These are phyloP conservation scores for Linum lewisii DNA, from an alignment of 345 rosid genomes.

Conservation along the genomic window DNA sequence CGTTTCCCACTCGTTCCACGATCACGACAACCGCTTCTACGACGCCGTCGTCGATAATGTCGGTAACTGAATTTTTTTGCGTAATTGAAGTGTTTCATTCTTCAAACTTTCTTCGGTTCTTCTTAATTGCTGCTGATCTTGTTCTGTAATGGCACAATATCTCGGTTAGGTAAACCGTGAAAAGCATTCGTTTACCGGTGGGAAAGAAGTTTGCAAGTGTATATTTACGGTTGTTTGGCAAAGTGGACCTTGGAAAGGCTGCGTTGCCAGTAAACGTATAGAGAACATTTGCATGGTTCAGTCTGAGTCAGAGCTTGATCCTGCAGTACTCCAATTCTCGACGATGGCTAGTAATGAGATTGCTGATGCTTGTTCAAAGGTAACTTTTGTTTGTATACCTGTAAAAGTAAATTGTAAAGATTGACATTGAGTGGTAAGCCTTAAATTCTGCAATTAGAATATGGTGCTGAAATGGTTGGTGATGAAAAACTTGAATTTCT, in stretches of 20 bases:
- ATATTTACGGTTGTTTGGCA: constrained; percentile 28
- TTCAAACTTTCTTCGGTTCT: neutral
- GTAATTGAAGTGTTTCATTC: neutral
- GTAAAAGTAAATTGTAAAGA: too few relatives aligned
- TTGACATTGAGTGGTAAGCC: too few relatives aligned
- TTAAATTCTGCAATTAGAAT: too few relatives aligned
- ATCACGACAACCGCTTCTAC: constrained; percentile 25
- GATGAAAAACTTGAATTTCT: neutral
- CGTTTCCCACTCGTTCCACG: constrained; percentile 22
- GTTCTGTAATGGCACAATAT: neutral
- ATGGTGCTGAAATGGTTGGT: neutral
- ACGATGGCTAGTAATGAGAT: constrained; percentile 16
- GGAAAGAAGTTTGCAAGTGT: constrained; percentile 37
- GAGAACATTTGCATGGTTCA: constrained; percentile 31
- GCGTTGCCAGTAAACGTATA: constrained; percentile 16
- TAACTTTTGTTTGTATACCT: neutral
- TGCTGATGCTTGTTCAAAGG: constrained; percentile 3
- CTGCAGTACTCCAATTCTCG: constrained; percentile 14
- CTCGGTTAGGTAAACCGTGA: constrained; percentile 17
- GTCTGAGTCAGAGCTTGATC: constrained; percentile 6
- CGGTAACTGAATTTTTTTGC: neutral
- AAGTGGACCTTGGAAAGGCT: constrained; percentile 30
- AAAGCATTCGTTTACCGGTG: constrained; percentile 23
- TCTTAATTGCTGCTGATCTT: neutral
- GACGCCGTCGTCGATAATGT: constrained; percentile 40